Evolutionary conservation across 768 basidiomycete genomes (phyloP).

Genomic region (Sutorius australiensis): DNA sequence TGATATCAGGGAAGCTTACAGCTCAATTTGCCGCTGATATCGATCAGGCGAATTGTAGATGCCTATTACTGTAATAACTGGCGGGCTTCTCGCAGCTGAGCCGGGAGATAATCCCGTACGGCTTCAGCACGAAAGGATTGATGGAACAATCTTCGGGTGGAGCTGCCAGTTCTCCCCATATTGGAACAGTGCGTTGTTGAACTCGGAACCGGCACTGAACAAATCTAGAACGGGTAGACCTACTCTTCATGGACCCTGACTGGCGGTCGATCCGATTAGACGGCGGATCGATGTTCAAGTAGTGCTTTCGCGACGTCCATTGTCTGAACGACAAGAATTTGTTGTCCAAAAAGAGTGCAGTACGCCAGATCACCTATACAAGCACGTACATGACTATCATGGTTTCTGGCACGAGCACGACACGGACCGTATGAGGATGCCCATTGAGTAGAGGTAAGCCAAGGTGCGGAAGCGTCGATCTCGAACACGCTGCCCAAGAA

Average conservation of each 20-base stretch:
- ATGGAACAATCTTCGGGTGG: slow-evolving; percentile 32
- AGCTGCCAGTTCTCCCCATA: slow-evolving; percentile 32
- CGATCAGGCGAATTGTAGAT: slow-evolving; percentile 23
- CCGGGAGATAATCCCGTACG: slow-evolving; percentile 22
- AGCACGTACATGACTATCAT: neutral
- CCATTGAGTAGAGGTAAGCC: slow-evolving; percentile 35
- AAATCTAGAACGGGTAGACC: neutral
- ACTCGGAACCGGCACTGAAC: slow-evolving; percentile 27
- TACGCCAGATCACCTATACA: slow-evolving; percentile 31
- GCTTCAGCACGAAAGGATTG: slow-evolving; percentile 31
- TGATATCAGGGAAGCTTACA: slow-evolving; percentile 21
- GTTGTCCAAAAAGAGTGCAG: slow-evolving; percentile 30
- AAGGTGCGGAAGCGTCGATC: slow-evolving; percentile 25
- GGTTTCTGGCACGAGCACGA: neutral
- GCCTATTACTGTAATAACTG: slow-evolving; percentile 21
- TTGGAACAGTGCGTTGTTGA: slow-evolving; percentile 29
- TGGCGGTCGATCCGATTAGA: slow-evolving; percentile 39
- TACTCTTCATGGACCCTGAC: slow-evolving; percentile 27
- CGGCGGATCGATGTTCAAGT: slow-evolving; percentile 33
- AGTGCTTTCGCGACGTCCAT: slow-evolving; percentile 31
- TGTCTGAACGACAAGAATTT: slow-evolving; percentile 34
- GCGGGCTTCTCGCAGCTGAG: slow-evolving; percentile 28
- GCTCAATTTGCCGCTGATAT: slow-evolving; percentile 29
- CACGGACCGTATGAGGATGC: slow-evolving; percentile 23
- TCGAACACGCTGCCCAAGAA: slow-evolving; percentile 28